A percentile compares a stretch with the other conserved stretches of the same genome.
phyloP scores from a whole-genome alignment of 352 stramenopile genomes.

The Globisporangium carolinianum region DNA sequence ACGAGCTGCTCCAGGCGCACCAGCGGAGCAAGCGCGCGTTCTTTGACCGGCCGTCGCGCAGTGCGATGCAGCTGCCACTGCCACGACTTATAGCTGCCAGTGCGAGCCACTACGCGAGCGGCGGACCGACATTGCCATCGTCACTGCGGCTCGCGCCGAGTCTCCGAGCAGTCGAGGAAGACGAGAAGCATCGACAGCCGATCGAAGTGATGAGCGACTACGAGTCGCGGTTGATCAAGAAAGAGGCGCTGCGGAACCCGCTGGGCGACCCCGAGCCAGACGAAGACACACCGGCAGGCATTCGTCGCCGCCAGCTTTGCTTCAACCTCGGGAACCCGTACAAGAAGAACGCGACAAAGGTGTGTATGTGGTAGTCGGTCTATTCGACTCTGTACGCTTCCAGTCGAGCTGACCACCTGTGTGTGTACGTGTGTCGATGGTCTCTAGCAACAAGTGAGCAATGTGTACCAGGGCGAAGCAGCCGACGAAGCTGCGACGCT shows the following conservation, averaged over 20 bases:
- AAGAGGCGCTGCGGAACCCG: conserved; percentile 81
- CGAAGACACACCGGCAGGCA: conserved; percentile 68
- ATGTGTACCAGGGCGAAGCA: conserved; percentile 80
- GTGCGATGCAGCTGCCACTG: conserved; percentile 29
- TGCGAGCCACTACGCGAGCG: conserved; percentile 1
- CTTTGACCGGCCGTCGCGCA: conserved; percentile 39
- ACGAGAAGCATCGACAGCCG: conserved; percentile 77
- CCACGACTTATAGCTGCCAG: conserved; percentile 11
- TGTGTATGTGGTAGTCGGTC: conserved; percentile 7
- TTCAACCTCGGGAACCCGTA: conserved; percentile 87
- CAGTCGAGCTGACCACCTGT: too few species aligned
- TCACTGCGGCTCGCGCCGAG: conserved; percentile 52
- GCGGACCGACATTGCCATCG: background rate
- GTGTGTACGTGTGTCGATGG: too few species aligned
- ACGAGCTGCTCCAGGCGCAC: conserved; percentile 45
- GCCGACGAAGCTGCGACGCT: conserved; percentile 78
- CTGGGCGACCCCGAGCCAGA: conserved; percentile 77
- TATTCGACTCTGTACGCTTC: too few species aligned
- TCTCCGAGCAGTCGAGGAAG: conserved; percentile 53
- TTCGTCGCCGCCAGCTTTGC: conserved; percentile 68
- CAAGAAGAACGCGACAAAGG: conserved; percentile 85
- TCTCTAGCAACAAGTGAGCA: conserved; percentile 45
- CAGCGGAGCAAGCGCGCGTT: conserved; percentile 42
- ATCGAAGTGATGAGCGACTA: conserved; percentile 89
- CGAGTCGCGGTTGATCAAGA: conserved; percentile 81